Percentiles rank a stretch among this genome's conserved stretches.
Conservation (phyloP, 106 monocot genomes). For the Apostasia ramifera region DNA sequence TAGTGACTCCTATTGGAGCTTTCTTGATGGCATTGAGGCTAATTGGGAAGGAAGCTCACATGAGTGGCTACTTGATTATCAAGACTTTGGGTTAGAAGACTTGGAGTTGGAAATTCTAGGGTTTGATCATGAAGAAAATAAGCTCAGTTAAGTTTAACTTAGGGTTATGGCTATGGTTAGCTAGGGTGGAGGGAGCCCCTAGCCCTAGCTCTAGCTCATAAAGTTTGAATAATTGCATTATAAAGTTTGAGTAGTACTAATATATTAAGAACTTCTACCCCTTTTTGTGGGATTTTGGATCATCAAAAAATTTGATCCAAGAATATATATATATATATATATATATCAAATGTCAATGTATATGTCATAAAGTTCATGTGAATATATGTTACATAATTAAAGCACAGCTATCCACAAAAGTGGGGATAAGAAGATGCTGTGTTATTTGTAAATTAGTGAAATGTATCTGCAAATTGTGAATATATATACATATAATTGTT, state of each 20-base stretch:
- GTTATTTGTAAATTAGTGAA: not conserved
- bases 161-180: not conserved
- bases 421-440: not conserved
- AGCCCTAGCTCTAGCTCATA: not conserved
- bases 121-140: constrained; percentile 1
- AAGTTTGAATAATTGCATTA: not conserved
- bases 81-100: constrained; percentile 25
- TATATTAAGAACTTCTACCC: not conserved
- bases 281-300: not conserved
- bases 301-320: not conserved
- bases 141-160: not conserved
- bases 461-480: not conserved
- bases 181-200: not conserved
- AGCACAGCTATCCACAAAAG: not conserved
- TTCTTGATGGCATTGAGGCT: constrained; percentile 15
- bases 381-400: not conserved
- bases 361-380: not conserved
- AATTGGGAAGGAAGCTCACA: constrained; percentile 26
- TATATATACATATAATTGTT: not conserved
- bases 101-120: constrained; percentile 6
- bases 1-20: constrained; percentile 22
- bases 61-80: constrained; percentile 72
- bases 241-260: not conserved
- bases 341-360: not conserved
- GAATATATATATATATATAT: not conserved